These are phyloP conservation scores for Emmonsia crescens DNA, from an alignment of 2,329 filamentous ascomycete species.

Conservation along the genomic window DNA sequence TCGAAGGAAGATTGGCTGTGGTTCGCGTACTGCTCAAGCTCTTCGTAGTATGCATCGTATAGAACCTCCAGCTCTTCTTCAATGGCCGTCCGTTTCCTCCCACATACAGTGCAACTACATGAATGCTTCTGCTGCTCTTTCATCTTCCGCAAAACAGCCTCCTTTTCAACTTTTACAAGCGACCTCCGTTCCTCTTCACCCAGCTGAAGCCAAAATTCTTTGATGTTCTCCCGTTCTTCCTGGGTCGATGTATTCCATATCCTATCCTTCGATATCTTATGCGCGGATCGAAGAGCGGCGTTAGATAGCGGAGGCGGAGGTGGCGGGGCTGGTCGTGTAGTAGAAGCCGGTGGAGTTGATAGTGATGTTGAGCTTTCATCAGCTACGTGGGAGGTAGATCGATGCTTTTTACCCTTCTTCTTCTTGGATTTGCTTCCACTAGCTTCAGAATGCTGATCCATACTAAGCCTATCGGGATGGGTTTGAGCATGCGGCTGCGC, in stretches of 20 bases:
- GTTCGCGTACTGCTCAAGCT: slow-evolving; percentile 94
- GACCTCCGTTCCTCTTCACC: slow-evolving; percentile 92
- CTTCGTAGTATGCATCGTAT: slow-evolving; percentile 97
- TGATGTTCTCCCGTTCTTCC: slow-evolving; percentile 93
- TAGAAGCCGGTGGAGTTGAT: slow-evolving; percentile 35
- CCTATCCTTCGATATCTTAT: slow-evolving; percentile 57
- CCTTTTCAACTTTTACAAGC: slow-evolving; percentile 95
- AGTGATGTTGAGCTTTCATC: slow-evolving; percentile 31
- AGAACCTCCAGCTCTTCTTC: slow-evolving; percentile 96
- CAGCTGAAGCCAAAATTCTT: slow-evolving; percentile 93
- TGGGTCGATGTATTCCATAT: slow-evolving; percentile 96
- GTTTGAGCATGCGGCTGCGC: slow-evolving; percentile 17
- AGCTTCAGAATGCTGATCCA: slow-evolving; percentile 16
- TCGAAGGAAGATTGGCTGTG: slow-evolving; percentile 54
- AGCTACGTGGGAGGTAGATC: slow-evolving; percentile 23
- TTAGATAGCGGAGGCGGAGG: slow-evolving; percentile 34
- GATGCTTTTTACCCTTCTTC: slow-evolving; percentile 31
- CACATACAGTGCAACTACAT: slow-evolving; percentile 95
- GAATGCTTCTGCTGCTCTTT: slow-evolving; percentile 99
- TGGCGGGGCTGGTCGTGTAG: slow-evolving; percentile 31
- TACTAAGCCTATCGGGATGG: slow-evolving; percentile 16
- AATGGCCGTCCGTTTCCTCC: slow-evolving; percentile 89
- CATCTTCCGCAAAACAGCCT: slow-evolving; percentile 97
- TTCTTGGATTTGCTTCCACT: slow-evolving; percentile 29
- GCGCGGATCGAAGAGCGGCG: slow-evolving; percentile 31